phyloP scores from a whole-genome alignment of 2,329 filamentous ascomycete genomes.

The Elsinoe ampelina region DNA sequence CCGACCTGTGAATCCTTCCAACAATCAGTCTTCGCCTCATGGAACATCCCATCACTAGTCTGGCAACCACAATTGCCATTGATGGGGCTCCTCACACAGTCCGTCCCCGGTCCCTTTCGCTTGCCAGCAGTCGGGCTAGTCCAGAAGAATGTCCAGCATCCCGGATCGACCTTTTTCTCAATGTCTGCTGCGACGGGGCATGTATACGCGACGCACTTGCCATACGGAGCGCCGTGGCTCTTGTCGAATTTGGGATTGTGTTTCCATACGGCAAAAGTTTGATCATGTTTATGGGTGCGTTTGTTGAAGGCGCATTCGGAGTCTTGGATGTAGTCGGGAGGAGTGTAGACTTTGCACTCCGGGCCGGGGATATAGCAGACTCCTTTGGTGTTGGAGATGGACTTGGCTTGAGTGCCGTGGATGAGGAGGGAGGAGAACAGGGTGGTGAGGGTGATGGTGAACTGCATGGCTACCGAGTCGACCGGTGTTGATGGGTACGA shows the following conservation, averaged over 20 bases:
- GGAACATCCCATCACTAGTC: slow-evolving; percentile 1
- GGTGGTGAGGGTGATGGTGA: slow-evolving; percentile 21
- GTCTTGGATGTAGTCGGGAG: slow-evolving; percentile 32
- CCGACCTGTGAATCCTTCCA: not conserved
- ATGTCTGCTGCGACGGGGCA: slow-evolving; percentile 28
- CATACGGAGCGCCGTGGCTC: slow-evolving; percentile 38
- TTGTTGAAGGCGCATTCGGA: slow-evolving; percentile 37
- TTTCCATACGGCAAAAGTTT: slow-evolving; percentile 35
- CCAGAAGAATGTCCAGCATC: slow-evolving; percentile 36
- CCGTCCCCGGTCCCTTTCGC: not conserved
- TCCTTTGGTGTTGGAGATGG: slow-evolving; percentile 30
- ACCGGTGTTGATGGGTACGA: not conserved
- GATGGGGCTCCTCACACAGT: not conserved
- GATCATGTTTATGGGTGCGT: slow-evolving; percentile 24
- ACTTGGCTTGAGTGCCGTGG: slow-evolving; percentile 10
- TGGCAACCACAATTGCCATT: not conserved
- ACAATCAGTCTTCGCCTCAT: not conserved
- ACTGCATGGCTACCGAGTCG: not conserved
- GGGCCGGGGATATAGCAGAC: slow-evolving; percentile 23
- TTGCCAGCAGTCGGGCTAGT: not conserved
- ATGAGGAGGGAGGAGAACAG: slow-evolving; percentile 26
- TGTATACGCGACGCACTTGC: slow-evolving; percentile 38
- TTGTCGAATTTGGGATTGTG: slow-evolving; percentile 39
- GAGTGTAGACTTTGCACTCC: slow-evolving; percentile 26
- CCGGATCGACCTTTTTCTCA: slow-evolving; percentile 23